phyloP scores from a whole-genome alignment of 2,329 filamentous ascomycete species.

The Diaporthe citrichinensis region DNA sequence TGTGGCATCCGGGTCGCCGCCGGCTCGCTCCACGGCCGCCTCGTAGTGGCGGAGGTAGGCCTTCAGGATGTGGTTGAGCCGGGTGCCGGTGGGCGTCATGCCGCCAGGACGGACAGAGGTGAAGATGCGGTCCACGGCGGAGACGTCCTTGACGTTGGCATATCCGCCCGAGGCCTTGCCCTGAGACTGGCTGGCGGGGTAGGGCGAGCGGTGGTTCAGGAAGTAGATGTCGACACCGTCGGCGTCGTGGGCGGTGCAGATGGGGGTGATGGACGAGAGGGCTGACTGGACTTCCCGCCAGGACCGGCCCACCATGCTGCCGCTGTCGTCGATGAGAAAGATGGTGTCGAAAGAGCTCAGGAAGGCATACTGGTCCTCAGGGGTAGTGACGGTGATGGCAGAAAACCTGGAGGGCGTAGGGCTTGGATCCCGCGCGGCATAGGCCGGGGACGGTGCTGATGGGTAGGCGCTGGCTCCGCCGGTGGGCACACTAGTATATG shows the following conservation, averaged over 20 bases:
- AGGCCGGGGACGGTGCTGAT: slow-evolving; percentile 12
- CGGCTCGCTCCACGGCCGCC: slow-evolving; percentile 49
- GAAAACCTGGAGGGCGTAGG: slow-evolving; percentile 45
- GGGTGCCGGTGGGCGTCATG: slow-evolving; percentile 80
- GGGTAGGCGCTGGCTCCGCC: slow-evolving; percentile 41
- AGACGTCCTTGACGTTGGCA: slow-evolving; percentile 71
- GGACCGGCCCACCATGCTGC: slow-evolving; percentile 82
- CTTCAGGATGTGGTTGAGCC: slow-evolving; percentile 78
- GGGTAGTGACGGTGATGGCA: slow-evolving; percentile 52
- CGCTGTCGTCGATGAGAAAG: slow-evolving; percentile 93
- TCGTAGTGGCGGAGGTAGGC: slow-evolving; percentile 77
- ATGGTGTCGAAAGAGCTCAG: slow-evolving; percentile 86
- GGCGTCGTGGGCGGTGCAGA: slow-evolving; percentile 83
- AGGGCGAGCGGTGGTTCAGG: slow-evolving; percentile 75
- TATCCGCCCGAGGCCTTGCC: slow-evolving; percentile 68
- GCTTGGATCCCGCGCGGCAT: slow-evolving; percentile 39
- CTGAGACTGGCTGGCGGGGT: slow-evolving; percentile 50
- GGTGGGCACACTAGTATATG: slow-evolving; percentile 48
- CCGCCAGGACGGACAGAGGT: slow-evolving; percentile 73
- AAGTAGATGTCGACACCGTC: slow-evolving; percentile 96
- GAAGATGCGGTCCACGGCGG: slow-evolving; percentile 79
- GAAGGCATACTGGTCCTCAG: slow-evolving; percentile 81
- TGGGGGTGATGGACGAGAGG: slow-evolving; percentile 81
- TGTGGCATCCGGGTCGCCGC: slow-evolving; percentile 55
- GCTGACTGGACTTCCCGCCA: slow-evolving; percentile 84